Conservation (phyloP, 225 moss, liverwort and hornwort genomes). For the Pleurozium schreberi region DNA sequence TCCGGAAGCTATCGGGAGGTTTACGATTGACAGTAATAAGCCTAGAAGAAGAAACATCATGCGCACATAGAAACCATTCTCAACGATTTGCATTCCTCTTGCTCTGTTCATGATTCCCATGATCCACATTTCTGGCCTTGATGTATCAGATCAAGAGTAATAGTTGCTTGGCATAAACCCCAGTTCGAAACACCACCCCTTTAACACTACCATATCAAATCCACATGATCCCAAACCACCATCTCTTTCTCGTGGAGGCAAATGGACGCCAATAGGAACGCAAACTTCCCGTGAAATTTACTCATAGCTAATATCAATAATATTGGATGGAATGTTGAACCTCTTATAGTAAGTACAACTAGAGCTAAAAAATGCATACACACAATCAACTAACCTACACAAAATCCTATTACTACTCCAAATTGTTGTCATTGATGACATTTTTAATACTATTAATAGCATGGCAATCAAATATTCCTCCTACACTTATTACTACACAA, state of each 20-base stretch:
- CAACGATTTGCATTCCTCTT: background rate
- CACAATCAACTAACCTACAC: background rate
- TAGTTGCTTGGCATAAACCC: background rate
- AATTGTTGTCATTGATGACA: no score
- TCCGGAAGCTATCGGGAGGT: background rate
- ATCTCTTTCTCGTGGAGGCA: background rate
- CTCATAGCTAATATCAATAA: background rate
- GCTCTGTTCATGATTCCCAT: background rate
- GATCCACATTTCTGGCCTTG: background rate
- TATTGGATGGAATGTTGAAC: background rate
- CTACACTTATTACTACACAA: background rate
- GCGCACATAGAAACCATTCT: background rate
- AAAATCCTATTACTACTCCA: background rate
- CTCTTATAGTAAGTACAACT: background rate
- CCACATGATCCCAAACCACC: background rate
- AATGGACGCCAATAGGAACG: background rate
- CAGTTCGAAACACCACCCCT: background rate
- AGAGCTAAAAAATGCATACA: rapidly evolving
- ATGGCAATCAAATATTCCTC: background rate
- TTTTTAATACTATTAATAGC: no score
- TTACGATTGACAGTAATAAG: background rate
- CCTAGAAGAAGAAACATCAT: background rate
- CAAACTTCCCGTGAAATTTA: background rate
- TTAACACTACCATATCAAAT: background rate
- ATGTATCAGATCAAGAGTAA: background rate